A percentile compares a stretch with the other conserved stretches of the same genome.
These are phyloP conservation scores for Rhazya stricta DNA, from an alignment of 257 asterid genomes.

Conservation along the genomic window DNA sequence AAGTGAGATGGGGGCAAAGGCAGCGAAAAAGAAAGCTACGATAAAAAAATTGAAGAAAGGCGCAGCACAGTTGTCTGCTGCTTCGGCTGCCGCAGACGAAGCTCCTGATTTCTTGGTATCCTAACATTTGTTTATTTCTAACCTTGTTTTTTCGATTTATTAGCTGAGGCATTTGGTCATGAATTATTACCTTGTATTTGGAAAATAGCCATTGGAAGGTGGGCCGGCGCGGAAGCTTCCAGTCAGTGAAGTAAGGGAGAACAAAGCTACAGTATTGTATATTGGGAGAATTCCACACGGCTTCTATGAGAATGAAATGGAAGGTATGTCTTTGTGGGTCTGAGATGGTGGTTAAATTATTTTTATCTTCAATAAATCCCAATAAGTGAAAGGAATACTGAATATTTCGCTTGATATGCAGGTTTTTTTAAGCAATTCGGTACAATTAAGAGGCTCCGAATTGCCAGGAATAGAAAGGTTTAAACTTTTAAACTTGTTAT, in stretches of 20 bases:
- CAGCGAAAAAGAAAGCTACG: conserved; percentile 41
- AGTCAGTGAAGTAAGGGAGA: conserved; percentile 37
- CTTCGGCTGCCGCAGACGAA: conserved; percentile 33
- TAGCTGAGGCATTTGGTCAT: background rate
- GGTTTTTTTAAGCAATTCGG: conserved; percentile 95
- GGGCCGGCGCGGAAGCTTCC: conserved; percentile 57
- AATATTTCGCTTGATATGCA: conserved; percentile 32
- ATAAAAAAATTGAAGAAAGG: conserved; percentile 45
- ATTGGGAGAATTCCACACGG: conserved; percentile 98
- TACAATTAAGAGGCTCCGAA: conserved; percentile 66
- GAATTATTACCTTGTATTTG: conserved; percentile 6
- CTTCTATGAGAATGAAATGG: conserved; percentile 90
- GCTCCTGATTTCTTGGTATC: conserved; percentile 59
- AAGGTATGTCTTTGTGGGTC: conserved; percentile 40
- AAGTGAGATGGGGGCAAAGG: conserved; percentile 22
- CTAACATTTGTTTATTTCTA: background rate
- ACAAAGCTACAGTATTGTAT: conserved; percentile 62
- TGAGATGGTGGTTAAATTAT: conserved; percentile 1
- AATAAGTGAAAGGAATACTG: background rate
- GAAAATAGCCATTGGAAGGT: conserved; percentile 64
- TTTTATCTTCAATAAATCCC: conserved; percentile 2
- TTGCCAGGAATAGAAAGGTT: conserved; percentile 91
- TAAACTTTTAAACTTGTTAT: background rate
- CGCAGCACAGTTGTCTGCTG: conserved; percentile 35
- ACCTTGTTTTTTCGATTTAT: background rate